Base-by-base conservation (phyloP, 768 basidiomycete species). In the Xanthoconium purpureum region DNA sequence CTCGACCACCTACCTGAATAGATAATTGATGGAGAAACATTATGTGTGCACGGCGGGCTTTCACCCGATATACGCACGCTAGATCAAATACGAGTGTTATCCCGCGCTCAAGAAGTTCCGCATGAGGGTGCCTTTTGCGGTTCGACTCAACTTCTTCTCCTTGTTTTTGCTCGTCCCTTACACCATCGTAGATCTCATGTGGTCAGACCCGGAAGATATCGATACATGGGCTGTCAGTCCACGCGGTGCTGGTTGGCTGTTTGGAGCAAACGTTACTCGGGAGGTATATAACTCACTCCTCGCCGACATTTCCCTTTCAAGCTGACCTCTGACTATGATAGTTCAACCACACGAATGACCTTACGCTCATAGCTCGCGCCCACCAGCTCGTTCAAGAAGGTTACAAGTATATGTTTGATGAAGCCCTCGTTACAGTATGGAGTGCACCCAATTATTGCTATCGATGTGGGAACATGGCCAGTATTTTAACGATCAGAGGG, bases 101-200 rank as follows among this genome's bases (percentile, higher is more conserved):
- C 93, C 4, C 80, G 96, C 53, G 91, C 93, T n/a, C 94, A 98
- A 66, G 96, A 98, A 71, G 96, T 98, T 45, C 96, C 95, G 3
- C 96, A 98, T 70, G 96, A 98, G 70, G 96, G 96, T n/a, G 89
- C 95, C 9, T 98, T 98, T 77, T 98, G 96, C 63, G 89, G 89
- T 87, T 63, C 32, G 83, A 64, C 10, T 14, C 28, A 28, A n/a
- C n/a, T n/a, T 45, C 14, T 29, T 13, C 15, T 14, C 44, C 18
- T 14, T 33, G 15, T 40, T 44, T 24, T 33, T 10, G 18, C 24
- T 40, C 28, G n/a, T 33, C 29, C 32, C 43, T 38, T 36, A 30
- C 43, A 3, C 9, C 9, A 15, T 32, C 45, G 10, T 50, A 94
- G 94, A 98, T 68, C 82, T 98, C 13, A 97, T 98, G 94, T 98